Conservation (phyloP, 306 rosid genomes). For the Prunus dulcis region DNA sequence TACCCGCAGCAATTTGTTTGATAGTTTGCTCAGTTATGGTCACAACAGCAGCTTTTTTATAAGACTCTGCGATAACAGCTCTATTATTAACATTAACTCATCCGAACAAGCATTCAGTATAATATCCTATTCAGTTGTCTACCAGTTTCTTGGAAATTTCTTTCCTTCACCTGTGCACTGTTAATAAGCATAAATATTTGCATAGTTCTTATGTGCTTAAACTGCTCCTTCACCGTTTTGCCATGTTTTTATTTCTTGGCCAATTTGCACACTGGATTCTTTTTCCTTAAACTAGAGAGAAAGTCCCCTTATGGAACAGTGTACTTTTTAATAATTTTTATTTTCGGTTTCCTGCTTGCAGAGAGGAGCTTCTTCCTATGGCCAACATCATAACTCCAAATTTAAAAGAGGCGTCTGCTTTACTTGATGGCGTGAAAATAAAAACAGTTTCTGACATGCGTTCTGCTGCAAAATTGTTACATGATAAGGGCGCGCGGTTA, state of each 20-base stretch:
- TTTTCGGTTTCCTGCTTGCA: slow-evolving; percentile 44
- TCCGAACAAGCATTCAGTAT: not conserved
- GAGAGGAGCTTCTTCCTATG: slow-evolving; percentile 85
- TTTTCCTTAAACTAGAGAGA: no score
- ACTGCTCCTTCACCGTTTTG: not conserved
- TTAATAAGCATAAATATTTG: not conserved
- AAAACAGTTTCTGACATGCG: slow-evolving; percentile 82
- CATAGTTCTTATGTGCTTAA: not conserved
- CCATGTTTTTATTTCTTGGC: not conserved
- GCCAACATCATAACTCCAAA: slow-evolving; percentile 90
- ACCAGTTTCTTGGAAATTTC: not conserved
- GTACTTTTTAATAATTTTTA: slow-evolving; percentile 1
- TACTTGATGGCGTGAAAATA: slow-evolving; percentile 66
- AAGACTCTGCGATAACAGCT: not conserved
- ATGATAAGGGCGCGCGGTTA: slow-evolving; percentile 82
- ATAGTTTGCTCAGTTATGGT: not conserved
- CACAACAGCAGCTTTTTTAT: not conserved
- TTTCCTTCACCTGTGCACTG: not conserved
- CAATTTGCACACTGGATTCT: not conserved
- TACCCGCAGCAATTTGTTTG: not conserved
- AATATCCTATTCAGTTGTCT: not conserved
- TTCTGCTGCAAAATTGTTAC: slow-evolving; percentile 71
- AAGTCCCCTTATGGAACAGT: not conserved
- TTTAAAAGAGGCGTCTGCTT: slow-evolving; percentile 79
- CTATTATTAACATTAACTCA: not conserved